These are phyloP conservation scores for Globisporangium cystogenes DNA, from an alignment of 352 stramenopile species.

Conservation along the genomic window DNA sequence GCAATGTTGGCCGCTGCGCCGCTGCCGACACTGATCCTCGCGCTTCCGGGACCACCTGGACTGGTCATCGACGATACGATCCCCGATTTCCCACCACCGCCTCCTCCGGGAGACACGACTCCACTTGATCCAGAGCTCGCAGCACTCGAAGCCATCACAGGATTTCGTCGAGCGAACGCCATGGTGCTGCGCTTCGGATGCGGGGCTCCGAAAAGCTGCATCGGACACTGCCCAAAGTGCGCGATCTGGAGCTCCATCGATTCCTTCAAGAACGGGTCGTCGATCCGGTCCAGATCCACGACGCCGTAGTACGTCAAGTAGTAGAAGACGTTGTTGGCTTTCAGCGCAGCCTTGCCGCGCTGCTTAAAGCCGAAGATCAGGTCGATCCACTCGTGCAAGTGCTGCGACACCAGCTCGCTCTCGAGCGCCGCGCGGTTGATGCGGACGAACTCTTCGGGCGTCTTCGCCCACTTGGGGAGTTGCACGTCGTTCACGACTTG, in stretches of 20 bases:
- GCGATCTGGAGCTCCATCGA: slow-evolving; percentile 98
- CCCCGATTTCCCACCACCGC: background rate
- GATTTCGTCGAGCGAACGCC: slow-evolving; percentile 17
- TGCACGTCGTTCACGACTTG: slow-evolving; percentile 91
- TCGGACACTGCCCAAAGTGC: slow-evolving; percentile 98
- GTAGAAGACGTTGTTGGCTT: slow-evolving; percentile 96
- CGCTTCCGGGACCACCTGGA: slow-evolving; percentile 4
- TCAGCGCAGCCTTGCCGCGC: slow-evolving; percentile 88
- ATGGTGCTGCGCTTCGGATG: slow-evolving; percentile 62
- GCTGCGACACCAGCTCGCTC: slow-evolving; percentile 95
- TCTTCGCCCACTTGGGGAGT: slow-evolving; percentile 96
- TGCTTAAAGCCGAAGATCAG: slow-evolving; percentile 99
- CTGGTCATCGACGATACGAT: slow-evolving; percentile 8
- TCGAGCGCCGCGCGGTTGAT: slow-evolving; percentile 96
- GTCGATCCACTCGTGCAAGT: slow-evolving; percentile 99
- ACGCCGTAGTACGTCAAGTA: slow-evolving; percentile 91
- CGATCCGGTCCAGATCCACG: slow-evolving; percentile 96
- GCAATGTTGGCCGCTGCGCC: slow-evolving; percentile 19
- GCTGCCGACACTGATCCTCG: background rate
- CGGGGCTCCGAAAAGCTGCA: slow-evolving; percentile 88
- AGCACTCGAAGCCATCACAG: slow-evolving; percentile 8
- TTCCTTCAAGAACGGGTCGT: slow-evolving; percentile 90
- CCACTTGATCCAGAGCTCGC: slow-evolving; percentile 6
- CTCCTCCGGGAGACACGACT: background rate
- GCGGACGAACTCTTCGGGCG: slow-evolving; percentile 94